phyloP scores from a whole-genome alignment of 2,329 filamentous ascomycete genomes.

The Dothidotthia symphoricarpi region DNA sequence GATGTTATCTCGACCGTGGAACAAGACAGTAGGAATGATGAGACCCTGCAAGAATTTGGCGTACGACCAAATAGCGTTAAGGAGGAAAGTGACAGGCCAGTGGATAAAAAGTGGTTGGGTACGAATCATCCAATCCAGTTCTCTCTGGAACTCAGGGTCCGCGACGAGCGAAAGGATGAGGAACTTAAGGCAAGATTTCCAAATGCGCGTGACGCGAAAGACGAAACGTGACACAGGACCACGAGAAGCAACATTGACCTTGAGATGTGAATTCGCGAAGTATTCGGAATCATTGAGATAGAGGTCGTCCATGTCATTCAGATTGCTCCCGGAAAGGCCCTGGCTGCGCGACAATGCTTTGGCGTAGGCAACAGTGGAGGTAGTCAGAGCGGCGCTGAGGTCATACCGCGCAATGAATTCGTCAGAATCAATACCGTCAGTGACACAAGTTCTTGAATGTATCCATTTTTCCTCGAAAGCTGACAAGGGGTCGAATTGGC shows the following conservation, averaged over 20 bases:
- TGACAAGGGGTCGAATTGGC: not conserved
- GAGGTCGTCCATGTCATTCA: conserved; percentile 27
- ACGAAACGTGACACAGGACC: conserved; percentile 29
- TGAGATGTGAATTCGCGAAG: conserved; percentile 4
- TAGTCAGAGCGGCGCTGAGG: conserved; percentile 40
- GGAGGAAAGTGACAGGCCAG: conserved; percentile 38
- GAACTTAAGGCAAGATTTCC: conserved; percentile 48
- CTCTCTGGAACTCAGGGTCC: conserved; percentile 52
- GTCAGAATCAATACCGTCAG: conserved; percentile 12
- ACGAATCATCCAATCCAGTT: conserved; percentile 47
- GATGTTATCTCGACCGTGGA: conserved; percentile 46
- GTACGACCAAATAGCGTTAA: conserved; percentile 51
- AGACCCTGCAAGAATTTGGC: conserved; percentile 44
- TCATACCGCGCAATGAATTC: conserved; percentile 45
- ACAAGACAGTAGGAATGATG: conserved; percentile 45
- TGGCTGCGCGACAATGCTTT: not conserved
- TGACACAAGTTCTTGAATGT: conserved; percentile 37
- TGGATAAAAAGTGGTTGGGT: conserved; percentile 35
- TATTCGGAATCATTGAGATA: conserved; percentile 33
- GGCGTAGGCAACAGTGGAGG: conserved; percentile 11
- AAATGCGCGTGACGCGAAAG: conserved; percentile 42
- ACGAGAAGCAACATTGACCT: not conserved
- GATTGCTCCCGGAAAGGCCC: conserved; percentile 41
- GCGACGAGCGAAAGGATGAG: conserved; percentile 50
- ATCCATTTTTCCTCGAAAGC: conserved; percentile 35